Evolutionary conservation across 192 early-diverging fungal genomes (phyloP).

Genomic region (Umbelopsis vinacea): DNA sequence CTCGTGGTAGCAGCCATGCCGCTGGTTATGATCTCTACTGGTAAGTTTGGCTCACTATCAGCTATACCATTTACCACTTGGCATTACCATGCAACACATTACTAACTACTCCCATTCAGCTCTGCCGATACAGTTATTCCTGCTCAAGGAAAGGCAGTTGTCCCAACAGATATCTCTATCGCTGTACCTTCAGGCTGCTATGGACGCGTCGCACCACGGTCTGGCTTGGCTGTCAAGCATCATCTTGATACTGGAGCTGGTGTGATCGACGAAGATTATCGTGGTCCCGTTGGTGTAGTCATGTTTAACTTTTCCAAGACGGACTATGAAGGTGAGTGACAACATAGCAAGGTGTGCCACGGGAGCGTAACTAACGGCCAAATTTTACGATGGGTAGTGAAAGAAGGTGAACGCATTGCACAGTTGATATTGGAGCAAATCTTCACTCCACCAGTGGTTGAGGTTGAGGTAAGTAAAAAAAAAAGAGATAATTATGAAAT

Average conservation of each 20-base stretch:
- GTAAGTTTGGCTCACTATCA: constrained; percentile 37
- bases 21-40: constrained; percentile 96
- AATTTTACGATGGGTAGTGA: constrained; percentile 48
- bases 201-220: constrained; percentile 94
- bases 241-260: constrained; percentile 90
- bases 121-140: constrained; percentile 69
- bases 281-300: constrained; percentile 83
- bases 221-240: constrained; percentile 89
- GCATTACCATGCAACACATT: neutral
- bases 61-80: too few species aligned
- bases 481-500: neutral
- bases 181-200: constrained; percentile 87
- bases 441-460: constrained; percentile 75
- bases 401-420: constrained; percentile 92
- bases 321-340: constrained; percentile 47
- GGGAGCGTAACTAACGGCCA: neutral
- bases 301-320: constrained; percentile 87
- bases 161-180: constrained; percentile 88
- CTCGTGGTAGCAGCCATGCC: constrained; percentile 76
- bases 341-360: neutral
- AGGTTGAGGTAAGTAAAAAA: constrained; percentile 79
- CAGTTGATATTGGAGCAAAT: constrained; percentile 94
- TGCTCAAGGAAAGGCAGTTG: constrained; percentile 75
- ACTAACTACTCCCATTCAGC: constrained; percentile 30
- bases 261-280: constrained; percentile 92